Conservation (phyloP, 75 land plant genomes). For the Isoetes taiwanensis region DNA sequence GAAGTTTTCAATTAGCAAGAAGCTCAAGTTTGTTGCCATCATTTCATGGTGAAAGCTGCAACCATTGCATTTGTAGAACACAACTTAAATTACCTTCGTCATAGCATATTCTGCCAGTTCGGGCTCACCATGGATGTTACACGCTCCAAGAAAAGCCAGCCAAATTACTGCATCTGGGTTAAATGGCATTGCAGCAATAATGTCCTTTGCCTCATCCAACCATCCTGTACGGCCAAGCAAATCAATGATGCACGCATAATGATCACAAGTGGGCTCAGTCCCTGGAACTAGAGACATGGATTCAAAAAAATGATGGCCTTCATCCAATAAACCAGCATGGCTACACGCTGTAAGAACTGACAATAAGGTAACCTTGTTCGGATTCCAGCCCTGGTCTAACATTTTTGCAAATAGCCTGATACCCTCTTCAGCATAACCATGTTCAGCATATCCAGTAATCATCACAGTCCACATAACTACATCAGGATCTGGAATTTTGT, state of each 20-base stretch:
- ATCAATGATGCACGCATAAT: constrained; percentile 49
- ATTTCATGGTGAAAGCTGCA: no score
- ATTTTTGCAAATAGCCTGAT: constrained; percentile 34
- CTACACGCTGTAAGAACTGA: constrained; percentile 54
- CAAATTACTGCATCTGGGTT: constrained; percentile 26
- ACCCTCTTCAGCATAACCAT: constrained; percentile 30
- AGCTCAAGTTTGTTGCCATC: no score
- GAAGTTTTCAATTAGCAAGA: no score
- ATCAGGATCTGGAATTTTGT: constrained; percentile 29
- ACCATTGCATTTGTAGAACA: no score
- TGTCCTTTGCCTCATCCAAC: constrained; percentile 25
- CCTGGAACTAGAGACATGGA: constrained; percentile 21
- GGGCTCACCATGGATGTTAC: constrained; percentile 24
- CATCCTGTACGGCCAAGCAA: constrained; percentile 43
- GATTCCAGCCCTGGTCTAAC: constrained; percentile 19
- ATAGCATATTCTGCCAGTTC: constrained; percentile 24
- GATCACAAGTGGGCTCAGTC: constrained; percentile 28
- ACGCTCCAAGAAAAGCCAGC: constrained; percentile 38
- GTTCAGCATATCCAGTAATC: constrained; percentile 13
- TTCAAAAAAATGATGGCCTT: constrained; percentile 31
- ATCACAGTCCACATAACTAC: constrained; percentile 26
- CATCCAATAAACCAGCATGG: constrained; percentile 33
- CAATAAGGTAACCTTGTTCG: no score
- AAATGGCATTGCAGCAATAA: constrained; percentile 19
- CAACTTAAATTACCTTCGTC: no score